A percentile compares a stretch with the other conserved stretches of the same genome.
These are phyloP conservation scores for Parasitella parasitica DNA, from an alignment of 371 early-diverging fungal species.

Conservation along the genomic window DNA sequence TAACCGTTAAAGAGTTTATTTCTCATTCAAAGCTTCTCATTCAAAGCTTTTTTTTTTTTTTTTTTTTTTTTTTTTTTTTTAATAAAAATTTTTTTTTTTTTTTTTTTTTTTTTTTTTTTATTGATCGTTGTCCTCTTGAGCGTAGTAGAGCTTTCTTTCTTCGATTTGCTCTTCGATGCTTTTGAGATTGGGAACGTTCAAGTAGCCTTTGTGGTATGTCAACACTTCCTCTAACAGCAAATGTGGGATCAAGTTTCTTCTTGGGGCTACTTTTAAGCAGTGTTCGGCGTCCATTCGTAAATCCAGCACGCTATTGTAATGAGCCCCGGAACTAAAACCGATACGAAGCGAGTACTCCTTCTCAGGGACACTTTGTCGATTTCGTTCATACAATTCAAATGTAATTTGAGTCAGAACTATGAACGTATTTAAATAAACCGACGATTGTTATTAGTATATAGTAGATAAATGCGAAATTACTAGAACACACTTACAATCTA, in stretches of 20 bases:
- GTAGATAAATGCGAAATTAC: too few species aligned
- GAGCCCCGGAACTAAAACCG: slow-evolving; percentile 92
- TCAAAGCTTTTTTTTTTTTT: neutral
- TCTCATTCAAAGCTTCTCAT: too few species aligned
- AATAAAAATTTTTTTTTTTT: neutral
- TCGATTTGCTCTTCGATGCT: slow-evolving; percentile 49
- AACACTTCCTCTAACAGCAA: slow-evolving; percentile 46
- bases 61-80: neutral
- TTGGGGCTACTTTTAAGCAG: slow-evolving; percentile 82
- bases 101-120: neutral
- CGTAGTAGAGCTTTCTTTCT: slow-evolving; percentile 46
- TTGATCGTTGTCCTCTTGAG: slow-evolving; percentile 44
- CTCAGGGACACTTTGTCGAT: slow-evolving; percentile 47
- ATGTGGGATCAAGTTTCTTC: slow-evolving; percentile 53
- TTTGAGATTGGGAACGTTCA: slow-evolving; percentile 46
- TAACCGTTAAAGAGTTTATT: slow-evolving; percentile 12
- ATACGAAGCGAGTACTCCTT: slow-evolving; percentile 89
- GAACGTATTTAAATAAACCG: too few species aligned
- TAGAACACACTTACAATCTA: slow-evolving; percentile 83
- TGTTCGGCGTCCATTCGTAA: slow-evolving; percentile 86
- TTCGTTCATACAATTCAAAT: slow-evolving; percentile 95
- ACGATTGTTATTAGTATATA: too few species aligned
- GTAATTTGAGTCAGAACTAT: slow-evolving; percentile 92
- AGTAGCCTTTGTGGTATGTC: slow-evolving; percentile 40
- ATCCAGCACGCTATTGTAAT: slow-evolving; percentile 87